Base-by-base conservation (phyloP, 768 basidiomycete species). In the Pseudohyphozyma bogoriensis region DNA sequence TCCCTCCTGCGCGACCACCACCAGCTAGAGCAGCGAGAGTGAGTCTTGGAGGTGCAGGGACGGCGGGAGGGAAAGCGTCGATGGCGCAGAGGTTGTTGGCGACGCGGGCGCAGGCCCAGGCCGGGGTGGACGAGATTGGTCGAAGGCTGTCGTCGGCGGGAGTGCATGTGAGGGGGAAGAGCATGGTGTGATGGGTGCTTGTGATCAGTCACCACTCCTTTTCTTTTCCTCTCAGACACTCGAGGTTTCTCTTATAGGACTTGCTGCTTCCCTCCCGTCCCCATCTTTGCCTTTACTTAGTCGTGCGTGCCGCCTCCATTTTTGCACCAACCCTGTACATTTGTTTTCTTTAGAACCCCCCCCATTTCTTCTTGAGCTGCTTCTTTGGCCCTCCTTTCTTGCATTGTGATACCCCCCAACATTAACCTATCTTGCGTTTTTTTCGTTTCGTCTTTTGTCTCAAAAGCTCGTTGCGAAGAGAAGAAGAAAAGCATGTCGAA, bases 71-170 rank as follows among this genome's bases (percentile, higher is more conserved):
- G n/a, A 66, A 66, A 24, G 52, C 50, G n/a, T 49, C 65, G 24
- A 57, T 66, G 32, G 16, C 57, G 39, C 26, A 28, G 29, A 37
- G 65, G 32, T 35, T 66, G 47, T 37, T 66, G 6, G 51, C 58
- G 9, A 55, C 55, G 20, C 50, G 62, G 24, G 61, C 65, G 24
- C 49, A 35, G 53, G 58, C 59, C 28, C n/a, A 47, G 28, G 40
- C 40, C 15, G 58, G 37, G 22, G 51, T 37, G 4, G 57, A 18
- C 5, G 40, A 26, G 32, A 39, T 31, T 22, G 40, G 56, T 5
- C 26, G n/a, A 11, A 49, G 59, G 31, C 20, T 49, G 28, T 33
- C 28, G 20, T 10, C 40, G 6, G 53, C 22, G 3, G 20, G 40
- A 42, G 40, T n/a, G 40, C 20, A n/a, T 8, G 40, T n/a, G 15